Conservation (phyloP, 2,329 filamentous ascomycete genomes). For the Aspergillus hortae region DNA sequence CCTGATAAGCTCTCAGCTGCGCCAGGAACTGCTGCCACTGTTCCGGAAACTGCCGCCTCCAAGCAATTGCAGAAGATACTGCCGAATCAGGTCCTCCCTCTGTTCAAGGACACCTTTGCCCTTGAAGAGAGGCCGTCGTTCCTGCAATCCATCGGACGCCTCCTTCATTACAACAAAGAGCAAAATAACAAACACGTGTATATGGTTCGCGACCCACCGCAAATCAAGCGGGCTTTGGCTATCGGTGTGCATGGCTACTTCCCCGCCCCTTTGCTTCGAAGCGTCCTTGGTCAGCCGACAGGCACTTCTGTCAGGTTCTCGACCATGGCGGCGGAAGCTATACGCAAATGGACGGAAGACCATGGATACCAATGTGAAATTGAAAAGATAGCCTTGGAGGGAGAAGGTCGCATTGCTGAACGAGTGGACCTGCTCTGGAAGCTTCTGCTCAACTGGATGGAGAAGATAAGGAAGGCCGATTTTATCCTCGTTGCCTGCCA, state of each 20-base stretch:
- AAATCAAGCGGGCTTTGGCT: slow-evolving; percentile 79
- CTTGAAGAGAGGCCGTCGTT: slow-evolving; percentile 57
- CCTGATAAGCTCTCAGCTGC: slow-evolving; percentile 20
- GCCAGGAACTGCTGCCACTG: slow-evolving; percentile 19
- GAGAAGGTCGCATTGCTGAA: slow-evolving; percentile 87
- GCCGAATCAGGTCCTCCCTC: slow-evolving; percentile 48
- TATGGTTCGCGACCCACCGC: slow-evolving; percentile 64
- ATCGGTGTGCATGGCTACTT: slow-evolving; percentile 96
- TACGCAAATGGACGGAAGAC: slow-evolving; percentile 74
- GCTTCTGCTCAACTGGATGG: slow-evolving; percentile 89
- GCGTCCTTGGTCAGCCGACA: slow-evolving; percentile 88
- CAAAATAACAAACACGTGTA: slow-evolving; percentile 66
- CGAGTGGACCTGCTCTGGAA: slow-evolving; percentile 93
- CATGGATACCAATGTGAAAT: slow-evolving; percentile 76
- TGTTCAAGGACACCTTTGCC: slow-evolving; percentile 46
- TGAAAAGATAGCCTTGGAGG: slow-evolving; percentile 90
- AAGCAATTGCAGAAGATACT: slow-evolving; percentile 34
- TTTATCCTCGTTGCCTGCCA: slow-evolving; percentile 91
- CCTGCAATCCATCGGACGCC: slow-evolving; percentile 51
- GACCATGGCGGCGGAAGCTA: slow-evolving; percentile 77
- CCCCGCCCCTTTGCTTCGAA: slow-evolving; percentile 79
- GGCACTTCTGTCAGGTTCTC: slow-evolving; percentile 94
- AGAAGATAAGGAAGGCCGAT: slow-evolving; percentile 81
- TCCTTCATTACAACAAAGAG: slow-evolving; percentile 52
- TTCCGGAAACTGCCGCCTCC: slow-evolving; percentile 32